Evolutionary conservation across 192 early-diverging fungal genomes (phyloP).

Genomic region (Gryganskiella cystojenkinii): DNA sequence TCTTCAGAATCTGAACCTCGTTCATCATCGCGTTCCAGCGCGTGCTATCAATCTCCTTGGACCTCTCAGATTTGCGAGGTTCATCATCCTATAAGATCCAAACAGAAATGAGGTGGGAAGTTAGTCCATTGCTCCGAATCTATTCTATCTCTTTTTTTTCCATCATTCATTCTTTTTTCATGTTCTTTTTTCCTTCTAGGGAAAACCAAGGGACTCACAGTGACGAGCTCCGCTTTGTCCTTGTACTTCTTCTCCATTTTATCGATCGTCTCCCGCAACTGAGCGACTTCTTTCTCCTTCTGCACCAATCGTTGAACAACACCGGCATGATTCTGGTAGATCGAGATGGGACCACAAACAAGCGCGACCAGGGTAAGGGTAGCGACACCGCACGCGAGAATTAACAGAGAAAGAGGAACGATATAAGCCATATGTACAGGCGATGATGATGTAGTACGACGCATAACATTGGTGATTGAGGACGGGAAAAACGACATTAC

Average conservation of each 20-base stretch:
- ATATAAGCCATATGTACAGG: no score
- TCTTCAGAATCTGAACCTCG: slow-evolving; percentile 47
- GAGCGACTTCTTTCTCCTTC: slow-evolving; percentile 48
- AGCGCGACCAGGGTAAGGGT: not conserved
- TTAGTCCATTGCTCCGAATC: not conserved
- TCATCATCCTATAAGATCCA: slow-evolving; percentile 46
- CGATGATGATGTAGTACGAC: no score
- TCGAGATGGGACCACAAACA: not conserved
- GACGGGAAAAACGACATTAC: slow-evolving; percentile 25
- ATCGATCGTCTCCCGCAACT: slow-evolving; percentile 50
- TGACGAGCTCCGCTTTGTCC: slow-evolving; percentile 50
- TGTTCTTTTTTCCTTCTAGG: no score
- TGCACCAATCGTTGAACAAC: slow-evolving; percentile 51
- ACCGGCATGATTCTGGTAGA: slow-evolving; percentile 42
- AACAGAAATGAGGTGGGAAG: not conserved
- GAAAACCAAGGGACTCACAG: slow-evolving; percentile 30
- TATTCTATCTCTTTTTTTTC: no score
- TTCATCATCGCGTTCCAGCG: slow-evolving; percentile 51
- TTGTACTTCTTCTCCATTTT: slow-evolving; percentile 52
- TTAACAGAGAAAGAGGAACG: not conserved
- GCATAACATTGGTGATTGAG: no score
- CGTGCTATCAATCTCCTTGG: slow-evolving; percentile 48
- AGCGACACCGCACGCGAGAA: not conserved
- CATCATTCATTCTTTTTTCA: no score
- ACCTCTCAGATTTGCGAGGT: slow-evolving; percentile 42